Percentiles rank a stretch among this genome's conserved stretches.
Evolutionary conservation across 129 eudicot genomes (phyloP).

Genomic region (Heracleum sosnowskyi): DNA sequence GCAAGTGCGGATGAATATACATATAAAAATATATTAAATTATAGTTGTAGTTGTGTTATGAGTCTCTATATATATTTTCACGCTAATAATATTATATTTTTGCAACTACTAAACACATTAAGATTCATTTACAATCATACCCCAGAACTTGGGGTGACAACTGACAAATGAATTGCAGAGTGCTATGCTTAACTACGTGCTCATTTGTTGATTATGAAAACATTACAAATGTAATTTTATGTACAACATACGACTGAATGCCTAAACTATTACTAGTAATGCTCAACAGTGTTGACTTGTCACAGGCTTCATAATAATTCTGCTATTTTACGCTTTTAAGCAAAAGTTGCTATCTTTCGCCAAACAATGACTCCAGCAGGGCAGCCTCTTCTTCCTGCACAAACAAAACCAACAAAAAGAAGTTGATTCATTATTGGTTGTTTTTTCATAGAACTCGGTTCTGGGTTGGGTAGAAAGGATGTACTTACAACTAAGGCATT

Average conservation of each 20-base stretch:
- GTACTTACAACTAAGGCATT: conserved; percentile 83
- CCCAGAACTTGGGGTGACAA: not conserved
- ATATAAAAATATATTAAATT: too few relatives aligned
- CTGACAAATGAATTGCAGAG: not conserved
- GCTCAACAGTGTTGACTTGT: not conserved
- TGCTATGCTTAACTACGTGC: not conserved
- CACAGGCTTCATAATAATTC: not conserved
- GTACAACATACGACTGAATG: conserved; percentile 1
- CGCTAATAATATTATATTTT: too few relatives aligned
- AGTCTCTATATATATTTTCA: too few relatives aligned
- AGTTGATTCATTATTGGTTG: not conserved
- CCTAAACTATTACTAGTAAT: not conserved
- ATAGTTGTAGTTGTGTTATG: too few relatives aligned
- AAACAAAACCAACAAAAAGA: not conserved
- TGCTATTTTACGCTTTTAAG: conserved; percentile 8
- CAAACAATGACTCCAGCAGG: conserved; percentile 60
- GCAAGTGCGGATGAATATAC: too few relatives aligned
- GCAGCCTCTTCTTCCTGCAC: conserved; percentile 93
- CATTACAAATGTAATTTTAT: not conserved
- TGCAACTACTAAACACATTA: too few relatives aligned
- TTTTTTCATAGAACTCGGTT: not conserved
- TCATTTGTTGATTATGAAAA: not conserved
- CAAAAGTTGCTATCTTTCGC: conserved; percentile 27
- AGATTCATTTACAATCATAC: not conserved
- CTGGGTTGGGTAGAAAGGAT: not conserved